Evolutionary conservation across 2,329 filamentous ascomycete species (phyloP).

Genomic region (Emergomyces africanus): DNA sequence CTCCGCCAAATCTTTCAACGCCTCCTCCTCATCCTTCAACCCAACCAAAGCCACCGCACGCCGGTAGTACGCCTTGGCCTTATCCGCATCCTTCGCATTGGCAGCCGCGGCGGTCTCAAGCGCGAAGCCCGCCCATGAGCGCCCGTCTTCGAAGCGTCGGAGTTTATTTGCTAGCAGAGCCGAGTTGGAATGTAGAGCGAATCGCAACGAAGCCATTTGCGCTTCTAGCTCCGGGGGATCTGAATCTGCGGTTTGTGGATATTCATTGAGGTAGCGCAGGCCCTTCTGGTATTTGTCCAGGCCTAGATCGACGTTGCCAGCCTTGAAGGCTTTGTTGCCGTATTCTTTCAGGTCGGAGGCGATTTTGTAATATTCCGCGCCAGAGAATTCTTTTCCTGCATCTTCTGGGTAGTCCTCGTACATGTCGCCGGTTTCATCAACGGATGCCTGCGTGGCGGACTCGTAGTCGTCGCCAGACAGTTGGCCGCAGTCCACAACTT

Average conservation of each 20-base stretch:
- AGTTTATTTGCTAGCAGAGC: constrained; percentile 78
- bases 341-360: constrained; percentile 77
- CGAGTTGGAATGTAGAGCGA: constrained; percentile 79
- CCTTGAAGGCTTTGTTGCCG: constrained; percentile 88
- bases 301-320: constrained; percentile 53
- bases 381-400: constrained; percentile 49
- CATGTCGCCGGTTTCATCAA: constrained; percentile 73
- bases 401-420: constrained; percentile 98
- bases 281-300: constrained; percentile 93
- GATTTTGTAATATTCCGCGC: constrained; percentile 60
- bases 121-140: constrained; percentile 58
- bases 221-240: constrained; percentile 56
- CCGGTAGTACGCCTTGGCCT: constrained; percentile 80
- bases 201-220: constrained; percentile 60
- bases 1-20: constrained; percentile 59
- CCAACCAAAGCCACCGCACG: constrained; percentile 62
- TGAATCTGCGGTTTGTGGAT: constrained; percentile 55
- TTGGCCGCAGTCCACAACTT: constrained; percentile 77
- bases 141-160: constrained; percentile 55
- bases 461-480: constrained; percentile 59
- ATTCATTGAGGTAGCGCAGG: constrained; percentile 76
- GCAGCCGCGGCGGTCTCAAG: constrained; percentile 48
- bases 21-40: constrained; percentile 73
- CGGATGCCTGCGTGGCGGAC: constrained; percentile 51
- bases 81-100: constrained; percentile 54